These are phyloP conservation scores for Nicotiana tomentosiformis DNA, from an alignment of 257 asterid genomes.

Conservation along the genomic window DNA sequence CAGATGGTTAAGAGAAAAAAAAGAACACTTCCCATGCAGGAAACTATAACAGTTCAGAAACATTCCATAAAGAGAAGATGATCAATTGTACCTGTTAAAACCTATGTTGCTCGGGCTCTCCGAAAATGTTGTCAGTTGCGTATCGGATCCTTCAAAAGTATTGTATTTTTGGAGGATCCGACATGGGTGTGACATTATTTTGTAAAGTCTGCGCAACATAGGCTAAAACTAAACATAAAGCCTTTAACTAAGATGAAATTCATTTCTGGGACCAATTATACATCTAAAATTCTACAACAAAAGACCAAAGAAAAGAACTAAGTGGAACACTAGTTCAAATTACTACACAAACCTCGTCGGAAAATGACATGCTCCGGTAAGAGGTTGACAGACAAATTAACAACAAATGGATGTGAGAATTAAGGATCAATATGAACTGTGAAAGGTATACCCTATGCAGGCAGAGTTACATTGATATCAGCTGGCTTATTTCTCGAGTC, in stretches of 20 bases:
- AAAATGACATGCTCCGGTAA: not conserved
- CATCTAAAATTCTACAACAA: not conserved
- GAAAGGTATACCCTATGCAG: slow-evolving; percentile 16
- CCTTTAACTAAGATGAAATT: not conserved
- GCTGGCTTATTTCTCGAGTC: slow-evolving; percentile 50
- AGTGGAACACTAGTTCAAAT: not conserved
- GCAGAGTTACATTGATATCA: slow-evolving; percentile 59
- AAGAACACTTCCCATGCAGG: too few relatives aligned
- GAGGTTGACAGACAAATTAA: not conserved
- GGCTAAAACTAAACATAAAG: not conserved
- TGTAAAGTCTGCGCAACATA: too few relatives aligned
- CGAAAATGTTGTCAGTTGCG: too few relatives aligned
- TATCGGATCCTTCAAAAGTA: too few relatives aligned
- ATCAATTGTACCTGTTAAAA: too few relatives aligned
- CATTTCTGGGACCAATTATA: not conserved
- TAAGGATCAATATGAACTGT: not conserved
- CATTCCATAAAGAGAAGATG: too few relatives aligned
- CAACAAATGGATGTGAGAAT: not conserved
- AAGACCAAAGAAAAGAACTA: not conserved
- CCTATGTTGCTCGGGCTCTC: too few relatives aligned
- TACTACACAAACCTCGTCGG: not conserved
- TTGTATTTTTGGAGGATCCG: too few relatives aligned
- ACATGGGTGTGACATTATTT: too few relatives aligned
- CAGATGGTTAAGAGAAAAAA: too few relatives aligned
- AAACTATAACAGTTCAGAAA: too few relatives aligned